Percentiles rank a stretch among this genome's conserved stretches.
These are phyloP conservation scores for Boeremia lycopersici DNA, from an alignment of 2,329 filamentous ascomycete species.

Conservation along the genomic window DNA sequence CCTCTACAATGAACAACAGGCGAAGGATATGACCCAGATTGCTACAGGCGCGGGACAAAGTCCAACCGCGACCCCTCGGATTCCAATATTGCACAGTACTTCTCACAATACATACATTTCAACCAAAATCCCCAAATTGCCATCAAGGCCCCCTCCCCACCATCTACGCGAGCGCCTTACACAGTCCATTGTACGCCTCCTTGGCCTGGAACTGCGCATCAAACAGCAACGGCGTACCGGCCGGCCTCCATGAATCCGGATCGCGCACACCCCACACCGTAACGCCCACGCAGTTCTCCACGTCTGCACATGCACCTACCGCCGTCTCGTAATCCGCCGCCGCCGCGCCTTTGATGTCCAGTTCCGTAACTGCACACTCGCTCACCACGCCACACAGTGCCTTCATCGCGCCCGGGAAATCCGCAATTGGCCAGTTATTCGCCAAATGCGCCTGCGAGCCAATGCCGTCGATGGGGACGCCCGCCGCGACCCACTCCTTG, in stretches of 20 bases:
- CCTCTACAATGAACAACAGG: no score
- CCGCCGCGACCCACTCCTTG: slow-evolving; percentile 66
- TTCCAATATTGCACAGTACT: no score
- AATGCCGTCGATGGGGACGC: slow-evolving; percentile 70
- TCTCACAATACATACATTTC: no score
- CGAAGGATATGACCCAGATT: no score
- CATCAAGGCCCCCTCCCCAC: no score
- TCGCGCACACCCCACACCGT: slow-evolving; percentile 65
- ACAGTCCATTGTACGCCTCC: slow-evolving; percentile 43
- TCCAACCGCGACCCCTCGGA: no score
- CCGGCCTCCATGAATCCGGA: slow-evolving; percentile 51
- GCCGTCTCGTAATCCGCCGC: slow-evolving; percentile 63
- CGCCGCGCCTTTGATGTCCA: slow-evolving; percentile 67
- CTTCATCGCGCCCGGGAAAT: slow-evolving; percentile 57
- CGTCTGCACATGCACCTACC: slow-evolving; percentile 61
- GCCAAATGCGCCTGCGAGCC: slow-evolving; percentile 64
- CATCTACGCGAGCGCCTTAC: slow-evolving; percentile 10
- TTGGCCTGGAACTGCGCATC: slow-evolving; percentile 51
- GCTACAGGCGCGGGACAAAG: no score
- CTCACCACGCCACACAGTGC: slow-evolving; percentile 58
- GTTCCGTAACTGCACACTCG: slow-evolving; percentile 70
- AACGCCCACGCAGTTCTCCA: slow-evolving; percentile 67
- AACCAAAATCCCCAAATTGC: no score
- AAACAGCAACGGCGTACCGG: slow-evolving; percentile 50
- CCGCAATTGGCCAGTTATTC: slow-evolving; percentile 51